Conservation (phyloP, 495 filamentous ascomycete genomes). For the Gamarada debralockiae region DNA sequence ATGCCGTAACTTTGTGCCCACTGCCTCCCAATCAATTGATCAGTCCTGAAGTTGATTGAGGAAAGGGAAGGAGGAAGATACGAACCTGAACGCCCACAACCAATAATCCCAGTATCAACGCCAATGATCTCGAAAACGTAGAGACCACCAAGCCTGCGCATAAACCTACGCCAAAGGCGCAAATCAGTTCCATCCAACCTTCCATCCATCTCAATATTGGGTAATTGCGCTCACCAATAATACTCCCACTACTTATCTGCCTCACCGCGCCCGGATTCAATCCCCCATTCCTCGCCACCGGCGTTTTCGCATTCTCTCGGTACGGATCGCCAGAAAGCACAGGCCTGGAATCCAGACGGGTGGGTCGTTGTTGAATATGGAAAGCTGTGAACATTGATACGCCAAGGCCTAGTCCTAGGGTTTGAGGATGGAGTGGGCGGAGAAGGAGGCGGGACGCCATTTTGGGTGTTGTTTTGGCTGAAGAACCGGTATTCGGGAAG, state of each 20-base stretch:
- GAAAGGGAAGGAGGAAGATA: too few relatives aligned
- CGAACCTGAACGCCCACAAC: conserved; percentile 68
- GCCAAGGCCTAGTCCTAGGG: conserved; percentile 13
- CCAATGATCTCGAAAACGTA: conserved; percentile 71
- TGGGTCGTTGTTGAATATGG: conserved; percentile 23
- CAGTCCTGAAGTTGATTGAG: not conserved
- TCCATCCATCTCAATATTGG: too few relatives aligned
- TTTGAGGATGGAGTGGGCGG: conserved; percentile 4
- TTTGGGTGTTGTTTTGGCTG: not conserved
- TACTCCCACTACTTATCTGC: conserved; percentile 67
- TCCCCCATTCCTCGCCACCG: conserved; percentile 28
- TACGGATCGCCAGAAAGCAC: conserved; percentile 12
- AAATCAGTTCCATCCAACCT: not conserved
- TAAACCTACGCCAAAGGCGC: conserved; percentile 44
- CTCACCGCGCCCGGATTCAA: conserved; percentile 51
- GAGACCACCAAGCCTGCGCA: conserved; percentile 65
- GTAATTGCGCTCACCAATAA: conserved; percentile 58
- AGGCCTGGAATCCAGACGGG: conserved; percentile 27
- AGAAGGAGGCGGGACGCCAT: conserved; percentile 10
- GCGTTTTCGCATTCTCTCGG: conserved; percentile 23
- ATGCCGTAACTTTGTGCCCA: conserved; percentile 70
- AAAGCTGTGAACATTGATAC: conserved; percentile 24
- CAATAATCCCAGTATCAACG: conserved; percentile 65
- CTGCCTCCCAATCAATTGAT: too few relatives aligned
- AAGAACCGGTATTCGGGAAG: not conserved